Evolutionary conservation across 2,329 filamentous ascomycete species (phyloP).

Genomic region (Talaromyces sp.): DNA sequence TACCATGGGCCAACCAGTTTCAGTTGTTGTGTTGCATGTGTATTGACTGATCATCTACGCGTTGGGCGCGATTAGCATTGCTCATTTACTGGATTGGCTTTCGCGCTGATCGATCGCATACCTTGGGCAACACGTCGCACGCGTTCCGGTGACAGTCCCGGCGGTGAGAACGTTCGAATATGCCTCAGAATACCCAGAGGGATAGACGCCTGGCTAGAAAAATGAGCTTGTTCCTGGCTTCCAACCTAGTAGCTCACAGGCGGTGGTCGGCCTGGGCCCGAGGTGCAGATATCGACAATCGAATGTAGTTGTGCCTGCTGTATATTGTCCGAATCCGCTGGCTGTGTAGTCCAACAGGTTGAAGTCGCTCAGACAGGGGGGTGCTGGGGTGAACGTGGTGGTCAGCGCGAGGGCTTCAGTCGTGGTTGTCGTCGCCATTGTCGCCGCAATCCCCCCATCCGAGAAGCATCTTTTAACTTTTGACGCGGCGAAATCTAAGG

Average conservation of each 20-base stretch:
- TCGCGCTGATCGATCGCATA: background rate
- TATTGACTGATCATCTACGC: background rate
- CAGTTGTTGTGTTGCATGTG: background rate
- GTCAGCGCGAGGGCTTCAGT: background rate
- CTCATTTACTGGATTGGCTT: background rate
- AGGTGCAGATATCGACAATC: background rate
- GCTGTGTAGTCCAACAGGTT: background rate
- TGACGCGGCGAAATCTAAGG: background rate
- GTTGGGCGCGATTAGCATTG: background rate
- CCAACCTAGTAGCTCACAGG: background rate
- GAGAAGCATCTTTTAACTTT: background rate
- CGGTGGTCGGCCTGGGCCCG: background rate
- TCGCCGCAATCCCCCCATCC: background rate
- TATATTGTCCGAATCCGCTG: background rate
- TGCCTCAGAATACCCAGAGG: background rate
- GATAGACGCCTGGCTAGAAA: conserved; percentile 2
- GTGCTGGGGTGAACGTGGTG: background rate
- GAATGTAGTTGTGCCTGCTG: background rate
- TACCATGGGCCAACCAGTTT: background rate
- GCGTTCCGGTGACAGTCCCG: background rate
- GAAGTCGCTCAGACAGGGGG: background rate
- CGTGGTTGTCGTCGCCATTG: background rate
- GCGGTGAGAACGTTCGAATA: background rate
- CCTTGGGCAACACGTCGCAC: conserved; percentile 9
- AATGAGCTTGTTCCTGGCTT: background rate